phyloP scores from a whole-genome alignment of 2,329 filamentous ascomycete species.

The Piedraia hortae region DNA sequence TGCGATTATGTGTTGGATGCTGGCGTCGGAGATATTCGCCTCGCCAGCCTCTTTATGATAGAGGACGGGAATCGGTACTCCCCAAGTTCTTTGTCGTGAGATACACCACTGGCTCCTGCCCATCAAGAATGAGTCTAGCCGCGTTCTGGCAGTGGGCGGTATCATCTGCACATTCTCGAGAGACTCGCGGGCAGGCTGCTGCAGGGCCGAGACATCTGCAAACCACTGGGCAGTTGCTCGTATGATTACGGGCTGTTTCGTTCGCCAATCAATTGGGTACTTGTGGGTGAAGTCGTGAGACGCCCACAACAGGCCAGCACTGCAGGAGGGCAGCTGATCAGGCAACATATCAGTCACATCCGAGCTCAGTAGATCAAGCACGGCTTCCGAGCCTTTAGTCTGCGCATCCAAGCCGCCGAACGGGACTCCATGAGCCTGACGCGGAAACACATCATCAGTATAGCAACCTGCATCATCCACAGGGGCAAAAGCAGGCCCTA shows the following conservation, averaged over 20 bases:
- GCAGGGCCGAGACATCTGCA: conserved; percentile 66
- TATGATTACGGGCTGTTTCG: conserved; percentile 73
- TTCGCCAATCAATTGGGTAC: conserved; percentile 94
- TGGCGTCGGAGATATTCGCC: conserved; percentile 41
- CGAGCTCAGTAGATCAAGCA: conserved; percentile 39
- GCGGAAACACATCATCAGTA: conserved; percentile 50
- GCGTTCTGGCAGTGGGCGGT: conserved; percentile 41
- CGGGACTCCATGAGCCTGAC: conserved; percentile 15
- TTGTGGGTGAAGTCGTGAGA: conserved; percentile 58
- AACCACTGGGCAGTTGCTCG: conserved; percentile 96
- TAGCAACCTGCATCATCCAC: conserved; percentile 62
- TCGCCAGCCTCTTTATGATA: conserved; percentile 35
- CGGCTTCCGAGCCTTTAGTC: conserved; percentile 36
- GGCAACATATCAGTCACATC: conserved; percentile 1
- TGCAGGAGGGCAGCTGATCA: not conserved
- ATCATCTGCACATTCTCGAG: conserved; percentile 51
- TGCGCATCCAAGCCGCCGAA: conserved; percentile 50
- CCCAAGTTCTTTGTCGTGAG: conserved; percentile 84
- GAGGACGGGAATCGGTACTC: conserved; percentile 78
- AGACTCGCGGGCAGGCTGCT: conserved; percentile 39
- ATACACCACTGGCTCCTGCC: conserved; percentile 94
- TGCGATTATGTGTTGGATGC: conserved; percentile 59
- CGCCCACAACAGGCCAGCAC: conserved; percentile 28
- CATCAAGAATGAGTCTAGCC: conserved; percentile 63
- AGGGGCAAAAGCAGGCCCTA: conserved; percentile 45